phyloP scores from a whole-genome alignment of 768 basidiomycete genomes.

The Amanita muscaria region DNA sequence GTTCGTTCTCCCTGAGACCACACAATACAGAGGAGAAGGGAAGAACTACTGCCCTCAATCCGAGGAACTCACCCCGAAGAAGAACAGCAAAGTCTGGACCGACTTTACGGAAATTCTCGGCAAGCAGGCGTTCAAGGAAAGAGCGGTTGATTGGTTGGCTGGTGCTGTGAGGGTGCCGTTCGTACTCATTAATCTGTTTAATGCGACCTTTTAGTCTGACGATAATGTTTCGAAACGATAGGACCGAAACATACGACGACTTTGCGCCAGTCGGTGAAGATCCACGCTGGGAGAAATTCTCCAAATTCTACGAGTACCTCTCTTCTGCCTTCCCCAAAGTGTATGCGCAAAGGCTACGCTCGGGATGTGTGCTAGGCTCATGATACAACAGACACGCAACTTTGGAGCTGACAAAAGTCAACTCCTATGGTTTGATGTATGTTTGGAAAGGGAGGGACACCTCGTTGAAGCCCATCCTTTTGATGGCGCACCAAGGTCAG shows the following conservation, averaged over 20 bases:
- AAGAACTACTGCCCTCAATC: slow-evolving; percentile 9
- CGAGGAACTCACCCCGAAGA: slow-evolving; percentile 21
- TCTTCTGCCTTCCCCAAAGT: slow-evolving; percentile 47
- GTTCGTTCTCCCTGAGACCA: background rate
- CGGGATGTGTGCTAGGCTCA: background rate
- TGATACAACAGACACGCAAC: slow-evolving; percentile 36
- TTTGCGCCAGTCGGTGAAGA: slow-evolving; percentile 41
- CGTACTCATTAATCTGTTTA: slow-evolving; percentile 2
- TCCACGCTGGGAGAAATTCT: slow-evolving; percentile 47
- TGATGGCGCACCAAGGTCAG: slow-evolving; percentile 60
- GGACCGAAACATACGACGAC: slow-evolving; percentile 46
- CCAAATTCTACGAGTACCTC: slow-evolving; percentile 48
- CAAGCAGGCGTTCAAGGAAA: slow-evolving; percentile 19
- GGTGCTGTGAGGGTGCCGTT: slow-evolving; percentile 27
- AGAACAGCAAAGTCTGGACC: slow-evolving; percentile 19
- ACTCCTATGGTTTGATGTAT: slow-evolving; percentile 68
- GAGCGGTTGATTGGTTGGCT: slow-evolving; percentile 24
- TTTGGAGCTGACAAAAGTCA: slow-evolving; percentile 58
- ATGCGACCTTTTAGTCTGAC: no score
- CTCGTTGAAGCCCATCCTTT: slow-evolving; percentile 58
- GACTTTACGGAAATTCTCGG: slow-evolving; percentile 8
- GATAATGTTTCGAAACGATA: slow-evolving; percentile 17
- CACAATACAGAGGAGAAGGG: background rate
- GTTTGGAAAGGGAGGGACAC: slow-evolving; percentile 60
- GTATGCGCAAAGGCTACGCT: slow-evolving; percentile 30